Percentiles rank a stretch among this genome's conserved stretches.
Conservation (phyloP, 1,139 yeast genomes). For the Oligophagozyma castellii region DNA sequence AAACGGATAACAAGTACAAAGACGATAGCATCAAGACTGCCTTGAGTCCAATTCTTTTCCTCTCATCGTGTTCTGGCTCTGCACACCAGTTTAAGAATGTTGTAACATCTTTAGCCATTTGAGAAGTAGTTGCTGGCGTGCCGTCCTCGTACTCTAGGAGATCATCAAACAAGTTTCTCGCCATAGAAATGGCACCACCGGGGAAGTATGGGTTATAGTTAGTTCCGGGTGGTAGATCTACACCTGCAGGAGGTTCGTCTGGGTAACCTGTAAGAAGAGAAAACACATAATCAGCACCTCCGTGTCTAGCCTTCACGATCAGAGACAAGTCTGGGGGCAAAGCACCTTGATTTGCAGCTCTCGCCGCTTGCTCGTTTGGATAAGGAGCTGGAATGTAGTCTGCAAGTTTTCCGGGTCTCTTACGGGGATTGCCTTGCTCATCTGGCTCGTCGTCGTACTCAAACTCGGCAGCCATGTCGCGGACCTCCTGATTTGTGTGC, state of each 20-base stretch:
- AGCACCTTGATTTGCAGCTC: conserved; percentile 99
- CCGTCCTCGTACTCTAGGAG: conserved; percentile 98
- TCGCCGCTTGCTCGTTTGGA: conserved; percentile 96
- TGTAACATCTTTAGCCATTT: conserved; percentile 97
- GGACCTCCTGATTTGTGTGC: conserved; percentile 81
- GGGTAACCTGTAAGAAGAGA: conserved; percentile 96
- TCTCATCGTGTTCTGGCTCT: conserved; percentile 97
- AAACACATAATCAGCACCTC: conserved; percentile 92
- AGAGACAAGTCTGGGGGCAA: conserved; percentile 95
- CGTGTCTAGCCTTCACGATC: conserved; percentile 98
- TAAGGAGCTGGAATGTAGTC: conserved; percentile 94
- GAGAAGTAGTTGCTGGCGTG: conserved; percentile 96
- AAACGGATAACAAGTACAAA: conserved; percentile 68
- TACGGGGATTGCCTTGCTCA: conserved; percentile 97
- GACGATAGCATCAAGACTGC: conserved; percentile 71
- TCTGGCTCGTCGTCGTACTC: conserved; percentile 99
- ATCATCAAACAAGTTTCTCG: conserved; percentile 92
- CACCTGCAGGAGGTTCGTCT: conserved; percentile 98
- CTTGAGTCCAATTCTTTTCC: conserved; percentile 94
- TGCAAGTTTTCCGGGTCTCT: conserved; percentile 96
- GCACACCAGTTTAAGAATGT: conserved; percentile 96
- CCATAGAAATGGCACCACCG: conserved; percentile 99
- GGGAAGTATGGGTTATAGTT: conserved; percentile 99
- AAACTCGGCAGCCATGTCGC: conserved; percentile 88
- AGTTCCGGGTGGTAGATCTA: conserved; percentile 76